A percentile compares a stretch with the other conserved stretches of the same genome.
Conservation (phyloP, 2,329 filamentous ascomycete genomes). For the Pestalotiopsis sp. region DNA sequence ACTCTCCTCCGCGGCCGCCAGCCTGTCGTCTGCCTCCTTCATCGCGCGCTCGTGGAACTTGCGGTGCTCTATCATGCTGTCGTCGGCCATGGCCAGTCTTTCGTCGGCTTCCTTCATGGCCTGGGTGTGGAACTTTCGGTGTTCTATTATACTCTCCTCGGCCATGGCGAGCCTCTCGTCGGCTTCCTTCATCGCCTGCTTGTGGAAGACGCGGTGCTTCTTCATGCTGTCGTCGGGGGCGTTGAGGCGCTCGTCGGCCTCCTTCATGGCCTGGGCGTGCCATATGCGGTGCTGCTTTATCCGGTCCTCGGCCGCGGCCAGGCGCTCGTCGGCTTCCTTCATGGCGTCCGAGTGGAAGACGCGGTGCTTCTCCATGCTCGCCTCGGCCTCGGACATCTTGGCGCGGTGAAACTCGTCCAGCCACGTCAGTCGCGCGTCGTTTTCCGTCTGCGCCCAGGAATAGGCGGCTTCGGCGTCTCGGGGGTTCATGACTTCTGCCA, state of each 20-base stretch:
- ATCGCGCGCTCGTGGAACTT: slow-evolving; percentile 9
- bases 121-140: slow-evolving; percentile 5
- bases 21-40: slow-evolving; percentile 9
- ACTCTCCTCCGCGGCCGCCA: slow-evolving; percentile 3
- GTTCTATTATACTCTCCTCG: neutral
- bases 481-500: neutral
- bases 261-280: slow-evolving; percentile 10
- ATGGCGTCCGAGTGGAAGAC: slow-evolving; percentile 10
- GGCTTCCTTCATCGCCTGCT: slow-evolving; percentile 6
- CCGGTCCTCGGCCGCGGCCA: neutral
- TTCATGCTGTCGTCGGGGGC: slow-evolving; percentile 5
- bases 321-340: slow-evolving; percentile 8
- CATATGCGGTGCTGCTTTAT: slow-evolving; percentile 8
- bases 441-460: neutral
- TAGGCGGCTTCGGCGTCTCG: neutral
- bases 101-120: slow-evolving; percentile 12
- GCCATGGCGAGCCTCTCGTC: slow-evolving; percentile 2
- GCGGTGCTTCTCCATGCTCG: neutral
- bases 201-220: slow-evolving; percentile 4
- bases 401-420: neutral
- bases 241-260: slow-evolving; percentile 8
- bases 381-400: slow-evolving; percentile 7
- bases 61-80: slow-evolving; percentile 4
- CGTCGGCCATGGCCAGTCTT: neutral
- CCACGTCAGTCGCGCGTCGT: slow-evolving; percentile 4